phyloP scores from a whole-genome alignment of 306 rosid genomes.

The Boehmeria nivea region DNA sequence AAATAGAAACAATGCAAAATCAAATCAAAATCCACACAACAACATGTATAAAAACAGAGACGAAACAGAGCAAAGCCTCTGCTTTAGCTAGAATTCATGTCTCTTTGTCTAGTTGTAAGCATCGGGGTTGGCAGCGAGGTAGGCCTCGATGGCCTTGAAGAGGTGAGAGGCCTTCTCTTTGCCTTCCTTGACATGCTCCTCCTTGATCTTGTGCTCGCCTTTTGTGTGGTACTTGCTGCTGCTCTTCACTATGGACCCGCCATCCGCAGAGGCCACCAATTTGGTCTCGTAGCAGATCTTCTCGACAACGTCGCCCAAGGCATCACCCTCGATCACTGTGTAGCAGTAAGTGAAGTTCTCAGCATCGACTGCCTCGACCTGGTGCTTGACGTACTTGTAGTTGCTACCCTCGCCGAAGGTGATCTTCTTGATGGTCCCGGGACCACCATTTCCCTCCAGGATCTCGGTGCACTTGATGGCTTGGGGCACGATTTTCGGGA shows the following conservation, averaged over 20 bases:
- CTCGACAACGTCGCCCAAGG: conserved; percentile 26
- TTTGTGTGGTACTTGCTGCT: conserved; percentile 22
- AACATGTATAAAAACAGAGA: too few species aligned
- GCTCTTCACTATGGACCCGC: conserved; percentile 36
- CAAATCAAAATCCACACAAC: too few species aligned
- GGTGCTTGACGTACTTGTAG: conserved; percentile 18
- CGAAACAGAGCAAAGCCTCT: too few species aligned
- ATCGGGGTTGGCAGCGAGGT: conserved; percentile 28
- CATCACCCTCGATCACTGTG: conserved; percentile 38
- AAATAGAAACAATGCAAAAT: too few species aligned
- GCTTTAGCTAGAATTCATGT: too few species aligned
- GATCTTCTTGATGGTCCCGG: too few species aligned
- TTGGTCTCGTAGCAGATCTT: conserved; percentile 33
- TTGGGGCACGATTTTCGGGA: conserved; percentile 31
- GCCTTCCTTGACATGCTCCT: conserved; percentile 24
- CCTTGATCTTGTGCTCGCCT: conserved; percentile 20
- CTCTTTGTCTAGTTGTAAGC: conserved; percentile 27
- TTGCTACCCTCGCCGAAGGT: background rate
- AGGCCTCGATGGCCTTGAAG: conserved; percentile 29
- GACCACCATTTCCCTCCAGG: too few species aligned
- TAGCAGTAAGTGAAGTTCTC: conserved; percentile 28
- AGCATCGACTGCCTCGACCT: conserved; percentile 29
- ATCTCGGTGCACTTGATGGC: too few species aligned
- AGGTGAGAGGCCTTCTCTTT: conserved; percentile 21
- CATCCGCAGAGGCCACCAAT: conserved; percentile 20